Conservation (phyloP, 2,329 filamentous ascomycete genomes). For the Ophiocordyceps camponoti-floridani region DNA sequence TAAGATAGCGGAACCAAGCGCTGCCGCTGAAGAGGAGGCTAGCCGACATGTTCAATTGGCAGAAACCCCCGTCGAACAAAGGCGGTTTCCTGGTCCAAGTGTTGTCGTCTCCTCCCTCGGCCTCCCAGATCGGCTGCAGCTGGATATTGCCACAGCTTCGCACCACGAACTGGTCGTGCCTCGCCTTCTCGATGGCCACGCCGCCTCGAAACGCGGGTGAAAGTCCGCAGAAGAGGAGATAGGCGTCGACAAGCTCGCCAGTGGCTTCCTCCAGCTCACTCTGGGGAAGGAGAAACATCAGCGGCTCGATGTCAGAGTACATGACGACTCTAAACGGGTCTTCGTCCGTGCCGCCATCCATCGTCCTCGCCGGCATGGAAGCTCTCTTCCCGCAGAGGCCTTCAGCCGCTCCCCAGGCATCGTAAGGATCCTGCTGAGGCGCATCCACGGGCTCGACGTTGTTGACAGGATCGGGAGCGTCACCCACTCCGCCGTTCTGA, state of each 20-base stretch:
- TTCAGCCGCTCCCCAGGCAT: slow-evolving; percentile 38
- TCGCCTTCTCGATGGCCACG: slow-evolving; percentile 12
- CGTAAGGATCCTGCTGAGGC: slow-evolving; percentile 25
- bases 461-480: slow-evolving; percentile 19
- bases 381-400: slow-evolving; percentile 25
- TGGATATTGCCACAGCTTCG: slow-evolving; percentile 1
- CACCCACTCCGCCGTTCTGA: slow-evolving; percentile 14
- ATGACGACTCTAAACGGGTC: slow-evolving; percentile 74
- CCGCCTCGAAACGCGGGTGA: slow-evolving; percentile 26
- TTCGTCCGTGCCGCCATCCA: slow-evolving; percentile 58
- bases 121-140: background rate
- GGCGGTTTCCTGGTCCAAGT: slow-evolving; percentile 9
- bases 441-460: slow-evolving; percentile 1
- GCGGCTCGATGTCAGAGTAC: slow-evolving; percentile 53
- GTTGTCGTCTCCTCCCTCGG: slow-evolving; percentile 5
- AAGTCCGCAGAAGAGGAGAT: slow-evolving; percentile 48
- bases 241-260: slow-evolving; percentile 45
- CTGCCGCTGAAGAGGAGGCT: slow-evolving; percentile 34
- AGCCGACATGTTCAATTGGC: slow-evolving; percentile 16
- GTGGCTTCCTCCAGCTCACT: slow-evolving; percentile 15
- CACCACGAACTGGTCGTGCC: slow-evolving; percentile 13
- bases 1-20: slow-evolving; percentile 26
- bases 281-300: slow-evolving; percentile 35
- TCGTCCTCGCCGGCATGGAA: slow-evolving; percentile 49
- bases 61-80: slow-evolving; percentile 12